Conservation (phyloP, 106 monocot genomes). For the Platanthera guangdongensis region DNA sequence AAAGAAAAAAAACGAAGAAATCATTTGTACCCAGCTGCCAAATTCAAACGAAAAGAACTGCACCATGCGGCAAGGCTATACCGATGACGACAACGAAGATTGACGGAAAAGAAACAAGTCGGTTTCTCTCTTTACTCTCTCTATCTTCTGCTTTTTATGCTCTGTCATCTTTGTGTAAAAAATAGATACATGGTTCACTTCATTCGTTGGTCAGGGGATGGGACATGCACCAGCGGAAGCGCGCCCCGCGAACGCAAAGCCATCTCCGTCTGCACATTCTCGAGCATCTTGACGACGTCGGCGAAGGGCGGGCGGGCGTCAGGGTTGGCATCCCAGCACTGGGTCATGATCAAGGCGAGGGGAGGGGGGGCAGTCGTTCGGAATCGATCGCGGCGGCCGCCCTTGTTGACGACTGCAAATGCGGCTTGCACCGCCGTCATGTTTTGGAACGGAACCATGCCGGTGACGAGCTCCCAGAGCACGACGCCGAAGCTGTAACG, state of each 20-base stretch:
- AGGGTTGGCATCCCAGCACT: constrained; percentile 34
- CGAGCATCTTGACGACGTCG: constrained; percentile 20
- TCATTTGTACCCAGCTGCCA: too few species aligned
- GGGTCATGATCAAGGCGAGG: constrained; percentile 24
- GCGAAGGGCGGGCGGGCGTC: constrained; percentile 24
- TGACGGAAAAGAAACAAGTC: background rate
- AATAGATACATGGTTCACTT: background rate
- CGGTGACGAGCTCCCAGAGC: constrained; percentile 33
- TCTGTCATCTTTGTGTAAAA: background rate
- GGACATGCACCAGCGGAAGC: constrained; percentile 28
- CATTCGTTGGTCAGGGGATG: constrained; percentile 23
- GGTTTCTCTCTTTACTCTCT: background rate
- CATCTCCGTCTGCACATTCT: constrained; percentile 9
- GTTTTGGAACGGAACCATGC: constrained; percentile 29
- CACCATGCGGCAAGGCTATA: too few species aligned
- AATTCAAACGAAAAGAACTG: too few species aligned
- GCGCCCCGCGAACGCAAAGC: constrained; percentile 16
- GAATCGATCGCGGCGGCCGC: constrained; percentile 25
- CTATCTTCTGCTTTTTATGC: background rate
- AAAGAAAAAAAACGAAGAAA: too few species aligned
- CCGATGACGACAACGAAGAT: too few species aligned
- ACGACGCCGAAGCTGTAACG: constrained; percentile 39
- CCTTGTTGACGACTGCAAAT: constrained; percentile 32
- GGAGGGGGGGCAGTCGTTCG: constrained; percentile 18
- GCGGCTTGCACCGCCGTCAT: constrained; percentile 36